Evolutionary conservation across 371 early-diverging fungal genomes (phyloP), one percentile per base, ranked within the genome.

Genomic region (Syncephalastrum contaminatum): DNA sequence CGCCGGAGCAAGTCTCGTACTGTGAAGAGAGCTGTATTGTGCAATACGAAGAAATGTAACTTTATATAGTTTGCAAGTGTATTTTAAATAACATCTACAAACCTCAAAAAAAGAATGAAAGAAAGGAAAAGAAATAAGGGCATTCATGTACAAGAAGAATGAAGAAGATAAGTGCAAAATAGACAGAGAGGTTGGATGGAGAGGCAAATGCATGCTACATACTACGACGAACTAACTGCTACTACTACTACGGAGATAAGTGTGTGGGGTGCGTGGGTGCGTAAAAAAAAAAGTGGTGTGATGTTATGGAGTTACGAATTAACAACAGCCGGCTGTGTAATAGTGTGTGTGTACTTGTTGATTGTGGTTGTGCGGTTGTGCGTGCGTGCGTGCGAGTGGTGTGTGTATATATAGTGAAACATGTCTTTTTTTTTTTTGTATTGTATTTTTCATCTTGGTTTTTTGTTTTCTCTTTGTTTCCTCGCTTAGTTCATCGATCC

Each of bases 21-120:
- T 79, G 82, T 64, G 81, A 86, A 59, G 90, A 91, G 62, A 59
- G 79, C 2, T 83, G 71, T 19, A 60, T 89, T 43, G 81, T 88
- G 16, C 90, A 90, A 70, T 84, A 82, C 49, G 90, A 91, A 63
- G 60, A 30, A 30, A 30, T 30, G 36, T 30, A 19, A 39, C 12
- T 51, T 40, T 40, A 4, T 49, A n/a, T 49, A 30, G 15, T 51
- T 16, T 19, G 36, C 22, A 51, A 40, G 36, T 51, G 19, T 20
- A 16, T 40, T 30, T 39, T 51, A 7, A 27, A 39, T 40, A 40
- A 21, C 22, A 12, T 39, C 40, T 39, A 40, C 36, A 30, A 30
- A 30, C 36, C 36, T 30, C 36, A 2, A 30, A 30, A 30, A 30
- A 30, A 30, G 7, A 43, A 43, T 53, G 43, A 43, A 41, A 53